Evolutionary conservation across 768 basidiomycete species (phyloP), one percentile per base, ranked within the genome.

Genomic region (Calocybe gangraenosa): DNA sequence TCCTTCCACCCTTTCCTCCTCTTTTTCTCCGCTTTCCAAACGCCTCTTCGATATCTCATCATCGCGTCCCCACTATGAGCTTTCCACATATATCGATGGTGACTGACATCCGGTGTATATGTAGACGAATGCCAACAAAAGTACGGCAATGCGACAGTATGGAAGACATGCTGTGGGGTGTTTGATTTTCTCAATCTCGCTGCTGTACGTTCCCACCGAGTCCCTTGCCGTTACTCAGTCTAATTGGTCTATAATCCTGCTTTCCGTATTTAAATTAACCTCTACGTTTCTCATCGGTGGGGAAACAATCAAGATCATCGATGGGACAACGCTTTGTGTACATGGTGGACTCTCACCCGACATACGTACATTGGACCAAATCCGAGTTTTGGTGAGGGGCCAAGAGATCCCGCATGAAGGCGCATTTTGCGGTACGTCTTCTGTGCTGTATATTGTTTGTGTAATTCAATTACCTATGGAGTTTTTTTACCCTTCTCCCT

Each of bases 51-150:
- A 28, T 28, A 28, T 6, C 25, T n/a, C n/a, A n/a, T n/a, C n/a
- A n/a, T n/a, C n/a, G n/a, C n/a, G n/a, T n/a, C n/a, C n/a, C n/a
- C n/a, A n/a, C n/a, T n/a, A n/a, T n/a, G n/a, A n/a, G n/a, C n/a
- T n/a, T n/a, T n/a, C n/a, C n/a, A n/a, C n/a, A n/a, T n/a, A n/a
- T n/a, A n/a, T n/a, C n/a, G n/a, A n/a, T n/a, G n/a, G n/a, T n/a
- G n/a, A n/a, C n/a, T n/a, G n/a, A n/a, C n/a, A n/a, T n/a, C n/a
- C n/a, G n/a, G n/a, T n/a, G n/a, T n/a, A n/a, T n/a, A n/a, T n/a
- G n/a, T n/a, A 90, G 94, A 96, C 60, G 95, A 98, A 66, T 97
- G 95, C 58, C 93, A 96, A 65, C 92, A 92, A 65, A 98, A 97
- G 64, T 98, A 97, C 63, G 95, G 95, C 31, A 92, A 84, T 50